Evolutionary conservation across 2,329 filamentous ascomycete species (phyloP).

Genomic region (Trichoderma hamatum): DNA sequence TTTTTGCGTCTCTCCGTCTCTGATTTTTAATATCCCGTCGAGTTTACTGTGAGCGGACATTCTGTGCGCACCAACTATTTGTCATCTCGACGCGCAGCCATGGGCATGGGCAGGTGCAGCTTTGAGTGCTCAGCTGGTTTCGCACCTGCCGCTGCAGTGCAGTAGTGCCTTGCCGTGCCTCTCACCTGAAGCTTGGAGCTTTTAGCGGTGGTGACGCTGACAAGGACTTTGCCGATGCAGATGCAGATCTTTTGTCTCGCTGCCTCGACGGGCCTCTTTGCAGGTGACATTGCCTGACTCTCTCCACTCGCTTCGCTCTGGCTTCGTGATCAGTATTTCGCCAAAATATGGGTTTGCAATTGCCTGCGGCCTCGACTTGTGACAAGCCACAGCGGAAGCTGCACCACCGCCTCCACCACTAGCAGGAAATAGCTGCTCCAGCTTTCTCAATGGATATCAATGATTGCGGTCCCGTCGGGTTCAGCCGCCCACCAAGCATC

Average conservation of each 20-base stretch:
- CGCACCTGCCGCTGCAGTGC: conserved; percentile 2
- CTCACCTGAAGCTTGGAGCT: not conserved
- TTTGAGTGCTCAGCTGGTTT: not conserved
- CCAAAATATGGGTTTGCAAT: not conserved
- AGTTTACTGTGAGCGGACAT: not conserved
- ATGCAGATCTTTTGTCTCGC: conserved; percentile 11
- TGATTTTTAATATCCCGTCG: not conserved
- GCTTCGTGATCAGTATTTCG: not conserved
- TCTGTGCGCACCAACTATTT: not conserved
- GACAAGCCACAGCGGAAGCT: conserved; percentile 17
- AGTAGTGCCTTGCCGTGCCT: not conserved
- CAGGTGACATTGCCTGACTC: not conserved
- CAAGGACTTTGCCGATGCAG: not conserved
- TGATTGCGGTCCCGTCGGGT: conserved; percentile 15
- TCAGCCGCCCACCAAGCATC: conserved; percentile 11
- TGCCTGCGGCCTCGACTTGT: not conserved
- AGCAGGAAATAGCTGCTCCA: not conserved
- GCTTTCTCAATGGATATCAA: conserved; percentile 7
- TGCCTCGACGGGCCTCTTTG: not conserved
- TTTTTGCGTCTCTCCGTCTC: not conserved
- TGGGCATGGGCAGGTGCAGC: not conserved
- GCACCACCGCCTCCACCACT: not conserved
- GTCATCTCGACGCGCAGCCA: not conserved
- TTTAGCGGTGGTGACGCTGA: not conserved
- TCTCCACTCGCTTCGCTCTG: not conserved